These are phyloP conservation scores for Solanum hybrid DNA, from an alignment of 305 asterid species.

Conservation along the genomic window DNA sequence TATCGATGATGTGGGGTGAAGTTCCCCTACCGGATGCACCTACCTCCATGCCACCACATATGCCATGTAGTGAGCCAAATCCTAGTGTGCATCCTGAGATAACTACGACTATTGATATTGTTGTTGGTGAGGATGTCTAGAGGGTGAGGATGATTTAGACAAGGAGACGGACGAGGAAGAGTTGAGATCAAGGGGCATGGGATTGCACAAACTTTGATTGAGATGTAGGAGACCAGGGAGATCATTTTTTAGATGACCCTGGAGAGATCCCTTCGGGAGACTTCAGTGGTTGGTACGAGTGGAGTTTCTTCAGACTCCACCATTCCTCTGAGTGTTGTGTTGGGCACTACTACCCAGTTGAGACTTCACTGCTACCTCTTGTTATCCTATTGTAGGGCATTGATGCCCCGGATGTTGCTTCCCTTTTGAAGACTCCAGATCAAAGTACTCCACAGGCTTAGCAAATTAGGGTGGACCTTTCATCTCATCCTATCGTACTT, in stretches of 20 bases:
- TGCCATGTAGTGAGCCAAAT: background rate
- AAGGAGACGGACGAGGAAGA: background rate
- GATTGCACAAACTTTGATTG: background rate
- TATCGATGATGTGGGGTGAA: no score
- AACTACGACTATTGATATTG: background rate
- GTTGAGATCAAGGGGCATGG: background rate
- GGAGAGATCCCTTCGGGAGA: background rate
- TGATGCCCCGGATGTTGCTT: background rate
- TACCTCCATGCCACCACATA: no score
- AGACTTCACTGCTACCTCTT: background rate
- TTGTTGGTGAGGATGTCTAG: background rate
- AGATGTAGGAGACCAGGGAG: background rate
- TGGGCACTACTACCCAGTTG: background rate
- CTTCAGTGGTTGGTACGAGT: background rate
- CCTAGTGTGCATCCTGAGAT: background rate
- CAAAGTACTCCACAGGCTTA: background rate
- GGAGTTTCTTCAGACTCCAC: background rate
- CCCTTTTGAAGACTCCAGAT: background rate
- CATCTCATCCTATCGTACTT: background rate
- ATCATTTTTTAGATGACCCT: background rate
- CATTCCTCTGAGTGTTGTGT: background rate
- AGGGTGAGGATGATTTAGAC: background rate
- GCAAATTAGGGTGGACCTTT: background rate
- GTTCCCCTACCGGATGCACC: no score
- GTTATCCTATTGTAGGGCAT: background rate